Percentiles rank a stretch among this genome's conserved stretches.
Conservation (phyloP, 2,329 filamentous ascomycete genomes). For the Ophiostoma sp. region DNA sequence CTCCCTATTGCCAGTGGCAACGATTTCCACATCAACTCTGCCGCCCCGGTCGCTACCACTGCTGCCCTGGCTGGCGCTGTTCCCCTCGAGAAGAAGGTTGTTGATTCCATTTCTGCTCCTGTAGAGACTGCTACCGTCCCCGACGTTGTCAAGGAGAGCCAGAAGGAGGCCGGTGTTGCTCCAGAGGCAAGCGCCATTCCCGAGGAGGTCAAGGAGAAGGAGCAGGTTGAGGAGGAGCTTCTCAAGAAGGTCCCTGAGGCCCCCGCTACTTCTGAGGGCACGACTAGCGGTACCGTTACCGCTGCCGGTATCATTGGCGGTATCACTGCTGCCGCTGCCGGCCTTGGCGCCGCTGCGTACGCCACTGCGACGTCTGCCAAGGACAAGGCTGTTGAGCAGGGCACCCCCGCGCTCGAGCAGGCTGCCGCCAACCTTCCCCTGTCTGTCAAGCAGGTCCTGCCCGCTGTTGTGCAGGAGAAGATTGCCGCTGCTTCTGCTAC, state of each 20-base stretch:
- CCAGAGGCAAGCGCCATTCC: slow-evolving; percentile 64
- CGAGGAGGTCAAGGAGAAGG: slow-evolving; percentile 65
- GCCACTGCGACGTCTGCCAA: slow-evolving; percentile 34
- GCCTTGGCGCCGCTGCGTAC: slow-evolving; percentile 31
- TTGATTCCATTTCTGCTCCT: neutral
- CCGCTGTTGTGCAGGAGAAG: slow-evolving; percentile 45
- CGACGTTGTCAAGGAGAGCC: slow-evolving; percentile 48
- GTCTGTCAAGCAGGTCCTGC: slow-evolving; percentile 47
- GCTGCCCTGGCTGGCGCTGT: slow-evolving; percentile 62
- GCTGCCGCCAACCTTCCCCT: slow-evolving; percentile 44
- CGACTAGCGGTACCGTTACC: slow-evolving; percentile 35
- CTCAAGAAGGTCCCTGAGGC: slow-evolving; percentile 60
- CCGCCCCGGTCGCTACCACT: slow-evolving; percentile 56
- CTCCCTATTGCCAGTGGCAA: slow-evolving; percentile 54
- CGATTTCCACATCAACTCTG: slow-evolving; percentile 48
- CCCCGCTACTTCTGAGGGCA: slow-evolving; percentile 53
- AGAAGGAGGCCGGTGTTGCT: slow-evolving; percentile 56
- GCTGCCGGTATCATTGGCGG: slow-evolving; percentile 21
- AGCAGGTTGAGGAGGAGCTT: slow-evolving; percentile 63
- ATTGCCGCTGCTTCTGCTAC: slow-evolving; percentile 40
- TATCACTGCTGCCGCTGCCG: slow-evolving; percentile 38
- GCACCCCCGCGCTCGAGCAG: slow-evolving; percentile 18
- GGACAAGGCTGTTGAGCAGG: slow-evolving; percentile 38
- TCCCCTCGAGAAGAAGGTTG: slow-evolving; percentile 51
- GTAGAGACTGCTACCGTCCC: neutral